Conservation (phyloP, 2,329 filamentous ascomycete genomes). For the Beauveria bassiana region DNA sequence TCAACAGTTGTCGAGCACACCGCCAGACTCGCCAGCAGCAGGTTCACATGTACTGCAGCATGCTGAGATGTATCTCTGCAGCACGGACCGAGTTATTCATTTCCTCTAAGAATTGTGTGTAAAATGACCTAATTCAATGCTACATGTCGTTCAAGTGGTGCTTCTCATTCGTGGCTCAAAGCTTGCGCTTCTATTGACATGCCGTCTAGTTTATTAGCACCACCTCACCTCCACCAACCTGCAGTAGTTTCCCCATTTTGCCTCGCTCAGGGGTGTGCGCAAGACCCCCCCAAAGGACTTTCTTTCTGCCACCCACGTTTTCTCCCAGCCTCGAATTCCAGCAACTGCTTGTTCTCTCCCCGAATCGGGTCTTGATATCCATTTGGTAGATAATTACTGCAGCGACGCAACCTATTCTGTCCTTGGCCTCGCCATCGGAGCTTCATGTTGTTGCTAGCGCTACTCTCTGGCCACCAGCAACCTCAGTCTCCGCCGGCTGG, state of each 20-base stretch:
- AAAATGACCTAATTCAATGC: not conserved
- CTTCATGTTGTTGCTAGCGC: conserved; percentile 11
- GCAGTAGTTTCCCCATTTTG: conserved; percentile 3
- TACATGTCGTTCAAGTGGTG: not conserved
- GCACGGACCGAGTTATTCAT: not conserved
- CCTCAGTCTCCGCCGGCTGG: conserved; percentile 6
- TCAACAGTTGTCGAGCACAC: no score
- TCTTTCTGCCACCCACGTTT: conserved; percentile 6
- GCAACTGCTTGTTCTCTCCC: not conserved
- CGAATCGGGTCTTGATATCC: not conserved
- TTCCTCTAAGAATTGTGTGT: not conserved
- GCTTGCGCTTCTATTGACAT: no score
- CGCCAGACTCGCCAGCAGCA: no score
- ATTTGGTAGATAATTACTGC: not conserved
- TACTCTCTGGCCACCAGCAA: conserved; percentile 5
- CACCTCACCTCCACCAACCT: not conserved
- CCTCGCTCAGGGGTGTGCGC: conserved; percentile 10
- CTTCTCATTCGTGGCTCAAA: not conserved
- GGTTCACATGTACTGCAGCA: not conserved
- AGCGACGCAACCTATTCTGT: not conserved
- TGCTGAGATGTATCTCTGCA: not conserved
- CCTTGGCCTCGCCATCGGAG: not conserved
- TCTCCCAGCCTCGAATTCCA: not conserved
- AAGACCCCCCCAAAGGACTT: conserved; percentile 1
- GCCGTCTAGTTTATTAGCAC: not conserved